Percentiles rank a stretch among this genome's conserved stretches.
Conservation (phyloP, 306 rosid genomes). For the Dryas octopetala region DNA sequence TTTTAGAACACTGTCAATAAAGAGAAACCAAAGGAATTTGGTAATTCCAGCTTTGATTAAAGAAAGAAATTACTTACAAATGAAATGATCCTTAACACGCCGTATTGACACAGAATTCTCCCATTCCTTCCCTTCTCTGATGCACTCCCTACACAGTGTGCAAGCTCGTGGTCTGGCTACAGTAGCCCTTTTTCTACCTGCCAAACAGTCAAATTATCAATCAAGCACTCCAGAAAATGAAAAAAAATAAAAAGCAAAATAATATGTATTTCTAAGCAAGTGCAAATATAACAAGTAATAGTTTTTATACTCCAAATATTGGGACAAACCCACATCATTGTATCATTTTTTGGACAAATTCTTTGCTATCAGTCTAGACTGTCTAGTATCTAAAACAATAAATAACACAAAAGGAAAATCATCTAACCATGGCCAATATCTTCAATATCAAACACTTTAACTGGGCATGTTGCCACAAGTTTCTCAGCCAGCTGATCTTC, state of each 20-base stretch:
- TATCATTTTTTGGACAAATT: conserved; percentile 9
- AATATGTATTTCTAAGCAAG: not conserved
- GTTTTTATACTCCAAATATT: not conserved
- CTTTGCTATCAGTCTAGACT: not conserved
- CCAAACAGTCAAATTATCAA: conserved; percentile 30
- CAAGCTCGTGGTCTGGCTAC: conserved; percentile 73
- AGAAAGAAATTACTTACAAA: conserved; percentile 59
- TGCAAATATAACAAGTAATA: not conserved
- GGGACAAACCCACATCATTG: conserved; percentile 13
- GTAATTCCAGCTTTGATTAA: not conserved
- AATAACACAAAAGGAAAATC: conserved; percentile 12
- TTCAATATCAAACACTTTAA: conserved; percentile 82
- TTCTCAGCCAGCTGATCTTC: conserved; percentile 66
- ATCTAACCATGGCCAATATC: conserved; percentile 75
- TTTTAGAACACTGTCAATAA: not conserved
- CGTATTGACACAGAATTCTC: conserved; percentile 71
- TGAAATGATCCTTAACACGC: conserved; percentile 89
- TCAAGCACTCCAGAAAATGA: not conserved
- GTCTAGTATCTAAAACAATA: conserved; percentile 8
- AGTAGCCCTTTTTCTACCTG: conserved; percentile 71
- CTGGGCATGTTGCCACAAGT: conserved; percentile 68
- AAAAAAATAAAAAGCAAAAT: not conserved
- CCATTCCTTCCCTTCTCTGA: conserved; percentile 89
- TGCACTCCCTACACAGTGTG: conserved; percentile 95
- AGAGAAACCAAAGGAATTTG: not conserved